Base-by-base conservation (phyloP, 2,329 filamentous ascomycete genomes). In the Dactylellina cionopaga region DNA sequence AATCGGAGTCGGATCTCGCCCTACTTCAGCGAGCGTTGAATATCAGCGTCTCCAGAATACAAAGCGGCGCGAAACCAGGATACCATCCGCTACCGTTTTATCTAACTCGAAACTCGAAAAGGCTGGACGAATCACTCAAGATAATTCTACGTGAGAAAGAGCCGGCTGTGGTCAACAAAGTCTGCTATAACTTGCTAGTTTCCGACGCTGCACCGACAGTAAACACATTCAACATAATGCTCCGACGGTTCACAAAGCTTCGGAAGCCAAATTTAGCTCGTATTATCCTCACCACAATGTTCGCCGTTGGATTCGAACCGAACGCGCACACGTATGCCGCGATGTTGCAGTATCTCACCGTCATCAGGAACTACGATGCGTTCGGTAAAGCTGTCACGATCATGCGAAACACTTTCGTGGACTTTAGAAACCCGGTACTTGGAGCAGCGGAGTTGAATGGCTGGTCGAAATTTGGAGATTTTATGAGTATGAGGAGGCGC, bases 141-240 rank as follows among this genome's bases (percentile, higher is more conserved):
- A 51, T 37, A 7, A 46, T 72, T 22, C 39, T 72, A 15, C 35
- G 31, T 1, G 25, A 41, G n/a, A 22, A 35, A 25, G 43, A 60
- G 9, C 33, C 33, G 2, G 68, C 11, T 1, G 29, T 65, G 6
- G 37, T 72, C 52, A 72, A 65, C 37, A 72, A 72, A 35, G 59
- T 72, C 46, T 72, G 68, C 37, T 72, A 72, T 59, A 72, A 72
- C 15, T 22, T 72, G 11, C 39, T 72, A n/a, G 47, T 72, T n/a
- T 72, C 68, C 17, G 59, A 64, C 19, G 59, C 68, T 3, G 59
- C 68, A n/a, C 68, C 68, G 10, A 54, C 68, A 15, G 54, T 72
- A 9, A 31, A 15, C 9, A 72, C 68, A 7, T 72, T 72, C 46
- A 72, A 72, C n/a, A 64, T 72, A 44, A 44, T 72, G 11, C 44